Conservation (phyloP, 495 filamentous ascomycete species). For the Neurospora discreta region DNA sequence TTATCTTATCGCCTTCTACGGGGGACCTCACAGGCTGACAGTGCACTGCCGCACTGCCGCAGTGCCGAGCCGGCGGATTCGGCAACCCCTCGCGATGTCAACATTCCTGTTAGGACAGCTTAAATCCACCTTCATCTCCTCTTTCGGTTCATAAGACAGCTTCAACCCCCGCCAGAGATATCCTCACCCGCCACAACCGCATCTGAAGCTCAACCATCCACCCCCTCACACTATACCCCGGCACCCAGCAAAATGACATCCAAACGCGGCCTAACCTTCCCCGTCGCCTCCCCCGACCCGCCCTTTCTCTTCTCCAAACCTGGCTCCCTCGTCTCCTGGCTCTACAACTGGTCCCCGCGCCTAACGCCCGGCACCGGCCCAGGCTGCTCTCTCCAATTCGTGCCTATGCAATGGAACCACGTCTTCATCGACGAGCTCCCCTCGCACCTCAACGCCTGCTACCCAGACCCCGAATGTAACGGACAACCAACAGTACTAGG, state of each 20-base stretch:
- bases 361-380: conserved; percentile 7
- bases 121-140: too few relatives aligned
- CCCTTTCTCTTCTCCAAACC: conserved; percentile 13
- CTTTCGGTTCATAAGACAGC: too few relatives aligned
- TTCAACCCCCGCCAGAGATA: too few relatives aligned
- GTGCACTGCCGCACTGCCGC: background rate
- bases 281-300: conserved; percentile 6
- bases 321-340: conserved; percentile 12
- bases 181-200: too few relatives aligned
- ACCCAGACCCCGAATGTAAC: background rate
- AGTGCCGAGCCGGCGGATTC: too few relatives aligned
- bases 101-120: too few relatives aligned
- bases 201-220: too few relatives aligned
- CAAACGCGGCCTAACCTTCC: conserved; percentile 16
- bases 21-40: too few relatives aligned
- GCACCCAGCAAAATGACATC: background rate
- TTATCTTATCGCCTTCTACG: background rate
- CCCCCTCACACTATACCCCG: background rate
- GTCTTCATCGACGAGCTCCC: conserved; percentile 11
- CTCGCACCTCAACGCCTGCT: background rate
- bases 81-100: too few relatives aligned
- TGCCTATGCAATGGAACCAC: conserved; percentile 20
- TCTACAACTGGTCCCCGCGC: conserved; percentile 18
- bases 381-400: conserved; percentile 6
- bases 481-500: background rate